phyloP scores from a whole-genome alignment of 805 yeast genomes.

The Saturnispora dispora region DNA sequence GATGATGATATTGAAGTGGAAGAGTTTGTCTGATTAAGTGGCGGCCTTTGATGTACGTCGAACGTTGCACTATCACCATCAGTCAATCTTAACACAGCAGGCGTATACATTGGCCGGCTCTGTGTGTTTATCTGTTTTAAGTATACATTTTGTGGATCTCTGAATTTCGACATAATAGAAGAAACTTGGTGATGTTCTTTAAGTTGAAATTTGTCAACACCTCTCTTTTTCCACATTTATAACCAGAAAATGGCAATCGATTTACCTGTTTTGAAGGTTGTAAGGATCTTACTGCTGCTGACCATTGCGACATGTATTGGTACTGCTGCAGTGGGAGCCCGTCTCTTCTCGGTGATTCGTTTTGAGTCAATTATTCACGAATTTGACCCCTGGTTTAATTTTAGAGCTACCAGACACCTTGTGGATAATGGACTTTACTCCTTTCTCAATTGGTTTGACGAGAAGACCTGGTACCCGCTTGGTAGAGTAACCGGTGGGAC shows the following conservation, averaged over 20 bases:
- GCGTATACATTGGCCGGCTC: constrained; percentile 79
- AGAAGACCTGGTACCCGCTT: constrained; percentile 97
- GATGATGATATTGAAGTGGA: constrained; percentile 2
- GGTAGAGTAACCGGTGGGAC: constrained; percentile 99
- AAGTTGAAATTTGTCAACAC: background rate
- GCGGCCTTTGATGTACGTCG: constrained; percentile 11
- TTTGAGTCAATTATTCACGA: constrained; percentile 97
- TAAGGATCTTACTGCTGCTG: constrained; percentile 1
- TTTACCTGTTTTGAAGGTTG: constrained; percentile 32
- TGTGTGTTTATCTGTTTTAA: constrained; percentile 72
- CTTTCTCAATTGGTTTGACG: constrained; percentile 97
- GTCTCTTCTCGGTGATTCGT: constrained; percentile 92
- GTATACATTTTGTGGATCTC: constrained; percentile 26
- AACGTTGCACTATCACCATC: constrained; percentile 7
- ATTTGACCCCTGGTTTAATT: constrained; percentile 95
- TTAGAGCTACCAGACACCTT: constrained; percentile 88
- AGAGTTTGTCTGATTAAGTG: background rate
- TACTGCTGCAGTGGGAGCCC: constrained; percentile 75
- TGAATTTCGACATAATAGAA: constrained; percentile 13
- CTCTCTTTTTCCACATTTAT: constrained; percentile 20
- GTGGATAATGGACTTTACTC: constrained; percentile 79
- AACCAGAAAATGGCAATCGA: constrained; percentile 47
- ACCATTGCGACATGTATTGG: constrained; percentile 5
- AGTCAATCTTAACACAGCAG: constrained; percentile 66
- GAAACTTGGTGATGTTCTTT: background rate